Conservation (phyloP, 1,284 basidiomycete species). For the Sporisorium exsertum region DNA sequence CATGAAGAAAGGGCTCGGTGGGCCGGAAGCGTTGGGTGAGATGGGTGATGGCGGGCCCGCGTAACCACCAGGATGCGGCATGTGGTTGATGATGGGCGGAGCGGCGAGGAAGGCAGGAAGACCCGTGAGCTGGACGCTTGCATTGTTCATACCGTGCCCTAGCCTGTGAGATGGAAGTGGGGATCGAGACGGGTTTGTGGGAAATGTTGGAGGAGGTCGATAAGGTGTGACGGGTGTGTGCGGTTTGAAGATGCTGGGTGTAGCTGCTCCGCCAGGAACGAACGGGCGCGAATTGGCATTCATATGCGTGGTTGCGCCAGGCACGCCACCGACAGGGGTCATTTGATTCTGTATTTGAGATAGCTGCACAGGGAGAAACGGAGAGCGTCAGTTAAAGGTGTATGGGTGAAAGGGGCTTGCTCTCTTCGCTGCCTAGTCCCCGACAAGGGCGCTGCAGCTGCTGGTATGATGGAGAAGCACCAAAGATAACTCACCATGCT, state of each 20-base stretch:
- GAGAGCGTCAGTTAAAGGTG: neutral
- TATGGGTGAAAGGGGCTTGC: neutral
- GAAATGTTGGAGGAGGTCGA: slow-evolving; percentile 1
- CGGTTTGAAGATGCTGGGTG: slow-evolving; percentile 15
- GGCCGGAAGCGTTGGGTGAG: slow-evolving; percentile 18
- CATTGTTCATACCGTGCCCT: slow-evolving; percentile 29
- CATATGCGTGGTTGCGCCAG: slow-evolving; percentile 30
- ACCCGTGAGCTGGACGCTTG: slow-evolving; percentile 47
- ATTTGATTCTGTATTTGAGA: slow-evolving; percentile 49
- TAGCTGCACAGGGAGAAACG: slow-evolving; percentile 12
- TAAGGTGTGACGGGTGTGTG: slow-evolving; percentile 13
- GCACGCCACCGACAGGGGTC: slow-evolving; percentile 7
- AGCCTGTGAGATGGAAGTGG: slow-evolving; percentile 25
- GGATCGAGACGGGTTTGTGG: slow-evolving; percentile 12
- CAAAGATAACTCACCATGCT: slow-evolving; percentile 3
- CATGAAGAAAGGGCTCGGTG: slow-evolving; percentile 24
- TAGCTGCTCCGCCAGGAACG: slow-evolving; percentile 17
- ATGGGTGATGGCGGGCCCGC: slow-evolving; percentile 39
- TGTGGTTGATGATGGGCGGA: slow-evolving; percentile 24
- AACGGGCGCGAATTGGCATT: slow-evolving; percentile 40
- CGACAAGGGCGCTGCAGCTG: neutral
- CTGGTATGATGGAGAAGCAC: neutral
- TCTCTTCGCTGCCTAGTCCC: neutral
- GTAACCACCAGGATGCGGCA: slow-evolving; percentile 14
- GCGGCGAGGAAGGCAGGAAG: slow-evolving; percentile 38